Conservation (phyloP, 768 basidiomycete genomes). For the Saitozyma sp. region DNA sequence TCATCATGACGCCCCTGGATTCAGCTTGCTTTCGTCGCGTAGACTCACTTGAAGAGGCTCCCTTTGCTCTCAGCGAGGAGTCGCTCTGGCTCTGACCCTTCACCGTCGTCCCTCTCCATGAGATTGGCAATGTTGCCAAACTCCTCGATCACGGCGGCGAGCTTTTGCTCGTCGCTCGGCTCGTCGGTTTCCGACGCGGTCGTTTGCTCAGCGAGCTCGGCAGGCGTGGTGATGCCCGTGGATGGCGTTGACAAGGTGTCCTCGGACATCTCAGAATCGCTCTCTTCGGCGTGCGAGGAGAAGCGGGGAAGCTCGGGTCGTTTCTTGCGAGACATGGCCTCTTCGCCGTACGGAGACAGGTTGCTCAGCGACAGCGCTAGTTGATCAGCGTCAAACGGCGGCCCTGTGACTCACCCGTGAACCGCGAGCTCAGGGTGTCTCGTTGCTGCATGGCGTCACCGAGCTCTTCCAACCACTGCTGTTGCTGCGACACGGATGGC, state of each 20-base stretch:
- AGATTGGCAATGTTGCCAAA: conserved; percentile 59
- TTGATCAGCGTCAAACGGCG: conserved; percentile 4
- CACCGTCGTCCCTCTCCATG: conserved; percentile 29
- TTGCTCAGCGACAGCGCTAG: conserved; percentile 25
- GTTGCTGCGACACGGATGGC: conserved; percentile 3
- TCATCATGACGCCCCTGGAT: conserved; percentile 35
- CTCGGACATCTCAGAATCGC: not conserved
- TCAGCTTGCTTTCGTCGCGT: conserved; percentile 7
- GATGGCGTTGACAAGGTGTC: not conserved
- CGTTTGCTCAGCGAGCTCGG: not conserved
- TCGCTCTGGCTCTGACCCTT: conserved; percentile 54
- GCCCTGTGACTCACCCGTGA: conserved; percentile 25
- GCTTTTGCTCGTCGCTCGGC: conserved; percentile 56
- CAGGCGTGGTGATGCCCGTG: not conserved
- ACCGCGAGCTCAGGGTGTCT: conserved; percentile 21
- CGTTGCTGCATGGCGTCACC: conserved; percentile 13
- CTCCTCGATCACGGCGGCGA: conserved; percentile 61
- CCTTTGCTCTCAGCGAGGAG: conserved; percentile 63
- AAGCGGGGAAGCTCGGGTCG: conserved; percentile 8
- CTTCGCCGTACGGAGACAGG: conserved; percentile 8
- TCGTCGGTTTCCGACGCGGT: not conserved
- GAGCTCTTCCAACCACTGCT: conserved; percentile 23
- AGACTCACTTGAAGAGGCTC: conserved; percentile 47
- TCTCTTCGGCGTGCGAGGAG: conserved; percentile 6
- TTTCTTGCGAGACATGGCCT: not conserved